Evolutionary conservation across 2,329 filamentous ascomycete species (phyloP).

Genomic region (Arthrobotrys iridis): DNA sequence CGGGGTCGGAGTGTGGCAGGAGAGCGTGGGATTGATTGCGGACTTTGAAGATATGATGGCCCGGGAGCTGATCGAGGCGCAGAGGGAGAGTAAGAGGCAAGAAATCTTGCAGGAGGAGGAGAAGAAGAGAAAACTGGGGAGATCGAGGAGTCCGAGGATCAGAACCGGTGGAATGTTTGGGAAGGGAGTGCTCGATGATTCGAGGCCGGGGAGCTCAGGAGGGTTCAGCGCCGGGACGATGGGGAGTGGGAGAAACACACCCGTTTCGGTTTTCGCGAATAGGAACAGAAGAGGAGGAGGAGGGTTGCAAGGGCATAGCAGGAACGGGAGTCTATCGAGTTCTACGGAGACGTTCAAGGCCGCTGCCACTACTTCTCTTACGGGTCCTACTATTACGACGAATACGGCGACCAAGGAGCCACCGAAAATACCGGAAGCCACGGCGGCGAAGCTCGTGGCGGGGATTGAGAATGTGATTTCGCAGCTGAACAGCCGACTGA

Average conservation of each 20-base stretch:
- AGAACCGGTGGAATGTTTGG: constrained; percentile 67
- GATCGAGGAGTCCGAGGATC: constrained; percentile 65
- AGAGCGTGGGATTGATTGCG: constrained; percentile 69
- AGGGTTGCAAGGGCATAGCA: constrained; percentile 16
- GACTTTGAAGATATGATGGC: constrained; percentile 73
- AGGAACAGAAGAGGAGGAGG: constrained; percentile 28
- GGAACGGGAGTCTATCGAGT: constrained; percentile 49
- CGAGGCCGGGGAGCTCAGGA: constrained; percentile 30
- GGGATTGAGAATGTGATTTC: constrained; percentile 52
- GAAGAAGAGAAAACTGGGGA: constrained; percentile 52
- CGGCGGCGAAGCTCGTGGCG: constrained; percentile 36
- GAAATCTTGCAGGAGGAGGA: constrained; percentile 59
- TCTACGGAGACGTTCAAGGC: constrained; percentile 49
- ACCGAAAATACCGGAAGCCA: constrained; percentile 41
- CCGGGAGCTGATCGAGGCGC: constrained; percentile 65
- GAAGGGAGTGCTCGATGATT: constrained; percentile 67
- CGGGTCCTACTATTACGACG: no score
- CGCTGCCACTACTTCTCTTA: no score
- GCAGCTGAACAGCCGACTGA: constrained; percentile 62
- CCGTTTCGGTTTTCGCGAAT: constrained; percentile 46
- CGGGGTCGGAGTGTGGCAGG: constrained; percentile 74
- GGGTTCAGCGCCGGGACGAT: constrained; percentile 46
- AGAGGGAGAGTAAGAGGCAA: constrained; percentile 22
- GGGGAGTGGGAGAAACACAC: constrained; percentile 47
- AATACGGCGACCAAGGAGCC: no score